phyloP scores from a whole-genome alignment of 2,329 filamentous ascomycete genomes.

The Emericellopsis cladophorae region DNA sequence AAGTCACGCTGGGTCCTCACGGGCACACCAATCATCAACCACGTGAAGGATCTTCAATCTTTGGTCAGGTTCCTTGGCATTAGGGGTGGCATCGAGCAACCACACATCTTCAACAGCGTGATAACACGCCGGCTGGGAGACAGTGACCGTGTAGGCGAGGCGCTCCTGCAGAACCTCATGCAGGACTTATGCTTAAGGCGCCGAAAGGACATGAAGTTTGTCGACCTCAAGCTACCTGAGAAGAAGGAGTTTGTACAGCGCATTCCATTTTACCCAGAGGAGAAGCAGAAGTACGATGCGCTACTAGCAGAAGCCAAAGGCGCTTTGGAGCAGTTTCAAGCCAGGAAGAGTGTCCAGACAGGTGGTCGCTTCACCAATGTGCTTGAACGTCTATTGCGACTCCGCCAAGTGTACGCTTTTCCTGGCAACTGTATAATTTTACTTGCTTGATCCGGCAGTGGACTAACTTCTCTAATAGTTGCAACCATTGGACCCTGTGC shows the following conservation, averaged over 20 bases:
- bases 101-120: constrained; percentile 57
- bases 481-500: constrained; percentile 80
- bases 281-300: constrained; percentile 65
- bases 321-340: constrained; percentile 48
- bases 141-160: constrained; percentile 43
- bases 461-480: constrained; percentile 27
- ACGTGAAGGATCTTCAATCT: constrained; percentile 68
- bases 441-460: not conserved
- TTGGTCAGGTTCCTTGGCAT: constrained; percentile 66
- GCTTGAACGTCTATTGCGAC: constrained; percentile 68
- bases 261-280: constrained; percentile 60
- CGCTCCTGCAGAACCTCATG: constrained; percentile 65
- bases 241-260: constrained; percentile 69
- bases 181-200: constrained; percentile 68
- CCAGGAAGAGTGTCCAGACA: constrained; percentile 24
- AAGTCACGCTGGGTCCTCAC: constrained; percentile 69
- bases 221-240: constrained; percentile 66
- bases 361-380: constrained; percentile 57
- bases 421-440: not conserved
- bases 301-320: constrained; percentile 67
- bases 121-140: constrained; percentile 50
- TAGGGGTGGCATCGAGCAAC: constrained; percentile 60
- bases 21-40: constrained; percentile 76
- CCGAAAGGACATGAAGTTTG: constrained; percentile 79
- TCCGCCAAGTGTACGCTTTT: constrained; percentile 53